Conservation (phyloP, 257 asterid genomes). For the Przewalskia tangutica region DNA sequence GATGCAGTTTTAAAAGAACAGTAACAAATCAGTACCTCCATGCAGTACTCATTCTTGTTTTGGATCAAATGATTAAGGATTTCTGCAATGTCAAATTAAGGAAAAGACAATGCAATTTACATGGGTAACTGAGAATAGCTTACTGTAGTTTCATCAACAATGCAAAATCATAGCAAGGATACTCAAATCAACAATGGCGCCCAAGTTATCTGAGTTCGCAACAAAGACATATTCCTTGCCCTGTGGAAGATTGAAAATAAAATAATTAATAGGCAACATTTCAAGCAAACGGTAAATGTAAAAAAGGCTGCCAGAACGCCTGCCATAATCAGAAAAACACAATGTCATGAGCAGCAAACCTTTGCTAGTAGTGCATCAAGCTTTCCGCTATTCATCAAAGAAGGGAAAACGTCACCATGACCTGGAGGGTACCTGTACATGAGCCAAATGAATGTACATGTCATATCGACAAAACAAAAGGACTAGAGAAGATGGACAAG, state of each 20-base stretch:
- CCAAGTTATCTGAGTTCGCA: conserved; percentile 97
- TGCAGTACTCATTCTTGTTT: conserved; percentile 93
- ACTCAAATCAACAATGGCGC: conserved; percentile 96
- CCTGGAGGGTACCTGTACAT: conserved; percentile 92
- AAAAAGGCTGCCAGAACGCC: background rate
- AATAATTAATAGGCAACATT: background rate
- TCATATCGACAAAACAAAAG: background rate
- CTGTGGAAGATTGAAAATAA: conserved; percentile 23
- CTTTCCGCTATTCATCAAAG: conserved; percentile 91
- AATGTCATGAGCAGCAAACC: conserved; percentile 34
- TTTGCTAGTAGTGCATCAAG: conserved; percentile 79
- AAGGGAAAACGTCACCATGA: conserved; percentile 96
- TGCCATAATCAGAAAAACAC: background rate
- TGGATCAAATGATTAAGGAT: conserved; percentile 76
- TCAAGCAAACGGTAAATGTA: background rate
- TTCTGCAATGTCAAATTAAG: conserved; percentile 60
- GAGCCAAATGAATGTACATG: background rate
- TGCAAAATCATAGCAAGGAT: conserved; percentile 38
- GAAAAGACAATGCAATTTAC: conserved; percentile 8
- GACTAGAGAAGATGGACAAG: background rate
- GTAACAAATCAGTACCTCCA: conserved; percentile 57
- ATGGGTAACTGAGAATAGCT: background rate
- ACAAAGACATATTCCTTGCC: conserved; percentile 92
- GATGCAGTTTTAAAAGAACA: background rate
- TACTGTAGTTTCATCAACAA: background rate